Evolutionary conservation across 2,329 filamentous ascomycete species (phyloP).

Genomic region (Fusarium sp.): DNA sequence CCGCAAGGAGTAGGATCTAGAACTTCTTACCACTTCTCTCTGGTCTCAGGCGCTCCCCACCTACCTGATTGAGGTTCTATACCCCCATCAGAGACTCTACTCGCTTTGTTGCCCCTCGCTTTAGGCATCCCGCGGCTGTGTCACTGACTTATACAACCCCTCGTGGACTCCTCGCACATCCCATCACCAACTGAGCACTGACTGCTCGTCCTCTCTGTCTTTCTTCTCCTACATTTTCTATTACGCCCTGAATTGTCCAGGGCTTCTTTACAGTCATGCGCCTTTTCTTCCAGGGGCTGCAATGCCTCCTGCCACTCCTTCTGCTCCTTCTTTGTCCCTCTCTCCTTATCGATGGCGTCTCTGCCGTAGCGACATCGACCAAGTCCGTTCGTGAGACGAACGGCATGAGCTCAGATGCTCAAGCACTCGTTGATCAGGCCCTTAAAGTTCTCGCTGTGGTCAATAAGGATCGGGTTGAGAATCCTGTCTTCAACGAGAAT

Average conservation of each 20-base stretch:
- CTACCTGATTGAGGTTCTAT: background rate
- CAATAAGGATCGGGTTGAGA: slow-evolving; percentile 16
- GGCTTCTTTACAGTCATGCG: background rate
- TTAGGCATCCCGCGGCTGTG: background rate
- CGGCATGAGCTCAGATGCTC: slow-evolving; percentile 10
- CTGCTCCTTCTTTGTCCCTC: background rate
- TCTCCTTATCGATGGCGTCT: slow-evolving; percentile 8
- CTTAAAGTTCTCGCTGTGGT: slow-evolving; percentile 15
- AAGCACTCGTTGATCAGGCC: slow-evolving; percentile 13
- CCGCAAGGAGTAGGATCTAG: background rate
- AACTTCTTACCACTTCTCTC: background rate
- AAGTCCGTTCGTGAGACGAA: background rate
- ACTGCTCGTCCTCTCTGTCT: slow-evolving; percentile 13
- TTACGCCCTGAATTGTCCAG: background rate
- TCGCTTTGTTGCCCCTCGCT: background rate
- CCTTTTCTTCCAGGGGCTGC: background rate
- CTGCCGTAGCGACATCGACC: slow-evolving; percentile 6
- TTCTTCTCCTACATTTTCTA: background rate
- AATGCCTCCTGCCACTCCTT: slow-evolving; percentile 2
- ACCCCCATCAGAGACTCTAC: background rate
- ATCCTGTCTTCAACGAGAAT: slow-evolving; percentile 21
- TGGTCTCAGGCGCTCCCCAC: background rate
- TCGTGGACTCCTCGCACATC: background rate
- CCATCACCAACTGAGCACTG: slow-evolving; percentile 3
- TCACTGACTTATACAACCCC: slow-evolving; percentile 12